Percentiles rank a stretch among this genome's conserved stretches.
phyloP scores from a whole-genome alignment of 768 basidiomycete genomes.

The Boletus subparvulus region DNA sequence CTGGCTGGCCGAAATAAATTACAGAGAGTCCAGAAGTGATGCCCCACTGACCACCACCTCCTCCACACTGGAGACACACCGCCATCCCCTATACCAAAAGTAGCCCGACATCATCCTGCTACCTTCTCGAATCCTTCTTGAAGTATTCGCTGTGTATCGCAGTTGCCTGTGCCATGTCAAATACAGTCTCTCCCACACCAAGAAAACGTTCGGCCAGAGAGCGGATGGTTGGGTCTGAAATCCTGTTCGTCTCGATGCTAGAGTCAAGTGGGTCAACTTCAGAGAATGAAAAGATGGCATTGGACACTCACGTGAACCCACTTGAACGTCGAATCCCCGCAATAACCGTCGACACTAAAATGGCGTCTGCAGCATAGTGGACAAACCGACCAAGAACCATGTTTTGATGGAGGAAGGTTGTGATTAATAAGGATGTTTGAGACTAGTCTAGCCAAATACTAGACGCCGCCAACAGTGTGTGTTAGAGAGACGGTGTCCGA shows the following conservation, averaged over 20 bases:
- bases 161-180: constrained; percentile 79
- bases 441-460: background rate
- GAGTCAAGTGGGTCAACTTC: background rate
- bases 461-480: background rate
- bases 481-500: background rate
- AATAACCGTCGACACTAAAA: constrained; percentile 82
- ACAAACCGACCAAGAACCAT: constrained; percentile 71
- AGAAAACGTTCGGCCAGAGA: constrained; percentile 80
- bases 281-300: background rate
- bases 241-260: constrained; percentile 65
- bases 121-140: constrained; percentile 51
- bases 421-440: constrained; percentile 1
- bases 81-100: background rate
- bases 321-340: constrained; percentile 90
- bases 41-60: constrained; percentile 6
- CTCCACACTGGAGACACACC: constrained; percentile 9
- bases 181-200: constrained; percentile 83
- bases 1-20: constrained; percentile 28
- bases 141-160: constrained; percentile 89
- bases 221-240: constrained; percentile 77
- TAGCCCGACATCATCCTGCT: constrained; percentile 7
- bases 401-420: constrained; percentile 5
- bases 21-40: constrained; percentile 25
- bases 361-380: constrained; percentile 83
- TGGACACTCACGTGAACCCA: constrained; percentile 76